Percentiles rank a stretch among this genome's conserved stretches.
These are phyloP conservation scores for Fomitopsis pulvina DNA, from an alignment of 768 basidiomycete genomes.

Conservation along the genomic window DNA sequence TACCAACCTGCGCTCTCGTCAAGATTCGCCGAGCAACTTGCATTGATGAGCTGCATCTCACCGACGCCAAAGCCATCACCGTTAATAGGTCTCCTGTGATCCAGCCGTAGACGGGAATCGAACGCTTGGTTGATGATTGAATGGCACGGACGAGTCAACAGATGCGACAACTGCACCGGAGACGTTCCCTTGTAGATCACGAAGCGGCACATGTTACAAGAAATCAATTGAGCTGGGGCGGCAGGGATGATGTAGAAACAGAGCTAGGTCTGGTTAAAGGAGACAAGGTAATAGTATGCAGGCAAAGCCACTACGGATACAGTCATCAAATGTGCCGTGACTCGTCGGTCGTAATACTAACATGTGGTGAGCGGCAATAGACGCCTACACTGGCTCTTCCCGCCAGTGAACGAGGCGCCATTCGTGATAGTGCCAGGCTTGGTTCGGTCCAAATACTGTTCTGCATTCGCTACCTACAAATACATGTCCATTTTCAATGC, in stretches of 20 bases:
- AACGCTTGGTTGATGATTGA: constrained; percentile 97
- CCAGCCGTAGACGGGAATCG: constrained; percentile 84
- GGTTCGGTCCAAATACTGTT: too few species aligned
- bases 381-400: too few species aligned
- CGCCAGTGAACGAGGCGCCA: too few species aligned
- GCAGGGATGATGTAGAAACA: neutral
- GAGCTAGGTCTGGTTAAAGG: neutral
- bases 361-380: too few species aligned
- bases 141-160: constrained; percentile 91
- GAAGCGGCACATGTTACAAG: constrained; percentile 67
- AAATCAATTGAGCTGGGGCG: neutral
- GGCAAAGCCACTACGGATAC: neutral
- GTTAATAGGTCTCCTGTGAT: constrained; percentile 80
- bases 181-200: constrained; percentile 95
- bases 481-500: neutral
- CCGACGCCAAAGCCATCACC: constrained; percentile 97
- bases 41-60: constrained; percentile 28
- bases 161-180: constrained; percentile 87
- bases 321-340: neutral
- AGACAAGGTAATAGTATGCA: neutral
- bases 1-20: constrained; percentile 70
- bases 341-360: neutral
- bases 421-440: too few species aligned
- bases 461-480: neutral
- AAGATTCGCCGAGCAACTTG: neutral